Percentiles rank a stretch among this genome's conserved stretches.
Evolutionary conservation across 345 rosid genomes (phyloP).

Genomic region (Crucihimalaya himalaica): DNA sequence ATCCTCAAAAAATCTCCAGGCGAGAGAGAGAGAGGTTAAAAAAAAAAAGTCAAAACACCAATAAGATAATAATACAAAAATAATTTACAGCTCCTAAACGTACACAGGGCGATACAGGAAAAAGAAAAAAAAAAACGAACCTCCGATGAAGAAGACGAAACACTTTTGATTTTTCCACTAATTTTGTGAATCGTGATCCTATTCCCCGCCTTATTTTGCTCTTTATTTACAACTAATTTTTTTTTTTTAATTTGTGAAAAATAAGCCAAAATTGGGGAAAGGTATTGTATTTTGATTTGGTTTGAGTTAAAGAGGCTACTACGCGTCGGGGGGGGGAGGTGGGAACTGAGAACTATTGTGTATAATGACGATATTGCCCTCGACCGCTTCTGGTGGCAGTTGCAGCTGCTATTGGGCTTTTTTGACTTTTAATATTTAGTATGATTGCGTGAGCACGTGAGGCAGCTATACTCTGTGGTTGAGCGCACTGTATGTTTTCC

Average conservation of each 20-base stretch:
- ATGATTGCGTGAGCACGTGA: slow-evolving; percentile 33
- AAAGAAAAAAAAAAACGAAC: slow-evolving; percentile 9
- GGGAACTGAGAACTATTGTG: neutral
- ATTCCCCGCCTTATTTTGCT: slow-evolving; percentile 36
- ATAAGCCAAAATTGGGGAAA: slow-evolving; percentile 25
- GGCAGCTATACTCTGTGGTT: slow-evolving; percentile 7
- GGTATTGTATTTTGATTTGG: slow-evolving; percentile 9
- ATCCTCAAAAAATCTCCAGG: neutral
- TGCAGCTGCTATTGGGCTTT: slow-evolving; percentile 35
- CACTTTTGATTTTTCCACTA: neutral
- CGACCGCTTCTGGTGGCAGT: slow-evolving; percentile 32
- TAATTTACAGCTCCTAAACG: neutral
- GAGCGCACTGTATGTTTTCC: neutral
- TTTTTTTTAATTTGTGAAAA: no score
- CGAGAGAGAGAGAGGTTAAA: neutral
- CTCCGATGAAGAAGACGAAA: slow-evolving; percentile 30
- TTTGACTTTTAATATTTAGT: slow-evolving; percentile 17
- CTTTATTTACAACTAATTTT: slow-evolving; percentile 30
- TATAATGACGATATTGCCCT: slow-evolving; percentile 22
- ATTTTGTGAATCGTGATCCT: slow-evolving; percentile 24
- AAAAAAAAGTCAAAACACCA: slow-evolving; percentile 3
- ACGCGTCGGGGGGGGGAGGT: slow-evolving; percentile 21
- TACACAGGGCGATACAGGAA: neutral
- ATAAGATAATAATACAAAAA: neutral
- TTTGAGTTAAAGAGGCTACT: slow-evolving; percentile 11